phyloP scores from a whole-genome alignment of 148 eudicot species.

The Salicornia ramosissima region DNA sequence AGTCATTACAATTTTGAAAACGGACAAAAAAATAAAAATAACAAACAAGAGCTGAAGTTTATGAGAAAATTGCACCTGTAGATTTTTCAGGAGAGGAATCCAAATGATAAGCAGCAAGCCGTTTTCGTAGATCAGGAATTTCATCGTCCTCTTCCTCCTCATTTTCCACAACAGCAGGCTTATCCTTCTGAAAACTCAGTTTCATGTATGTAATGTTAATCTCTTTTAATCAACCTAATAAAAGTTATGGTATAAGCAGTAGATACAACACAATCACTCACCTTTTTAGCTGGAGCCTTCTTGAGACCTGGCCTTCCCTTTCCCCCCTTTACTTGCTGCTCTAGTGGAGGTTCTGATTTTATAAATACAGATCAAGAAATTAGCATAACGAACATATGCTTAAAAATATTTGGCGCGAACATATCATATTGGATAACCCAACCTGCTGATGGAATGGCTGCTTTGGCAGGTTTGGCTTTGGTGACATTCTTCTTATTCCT shows the following conservation, averaged over 20 bases:
- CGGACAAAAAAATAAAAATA: too few species aligned
- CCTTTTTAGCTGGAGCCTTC: constrained; percentile 73
- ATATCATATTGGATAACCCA: not conserved
- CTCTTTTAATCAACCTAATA: not conserved
- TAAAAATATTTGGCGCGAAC: not conserved
- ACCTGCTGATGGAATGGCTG: constrained; percentile 43
- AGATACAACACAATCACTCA: constrained; percentile 5
- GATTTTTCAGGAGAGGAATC: constrained; percentile 75
- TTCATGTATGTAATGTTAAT: not conserved
- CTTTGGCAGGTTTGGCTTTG: constrained; percentile 38
- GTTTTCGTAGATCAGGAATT: constrained; percentile 42
- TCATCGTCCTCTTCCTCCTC: constrained; percentile 51
- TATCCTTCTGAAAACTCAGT: constrained; percentile 28
- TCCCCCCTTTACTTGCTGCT: constrained; percentile 44
- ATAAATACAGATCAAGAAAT: not conserved
- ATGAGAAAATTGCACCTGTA: constrained; percentile 38
- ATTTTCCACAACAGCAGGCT: constrained; percentile 28
- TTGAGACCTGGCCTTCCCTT: constrained; percentile 54
- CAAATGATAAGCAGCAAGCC: constrained; percentile 73
- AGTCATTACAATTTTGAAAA: too few species aligned
- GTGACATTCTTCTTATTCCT: constrained; percentile 43
- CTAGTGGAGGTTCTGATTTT: constrained; percentile 34
- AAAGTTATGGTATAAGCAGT: not conserved
- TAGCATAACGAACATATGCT: not conserved
- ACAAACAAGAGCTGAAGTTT: not conserved